Evolutionary conservation across 495 filamentous ascomycete species (phyloP), one percentile per base, ranked within the genome.

Genomic region (Aspergillus steynii): DNA sequence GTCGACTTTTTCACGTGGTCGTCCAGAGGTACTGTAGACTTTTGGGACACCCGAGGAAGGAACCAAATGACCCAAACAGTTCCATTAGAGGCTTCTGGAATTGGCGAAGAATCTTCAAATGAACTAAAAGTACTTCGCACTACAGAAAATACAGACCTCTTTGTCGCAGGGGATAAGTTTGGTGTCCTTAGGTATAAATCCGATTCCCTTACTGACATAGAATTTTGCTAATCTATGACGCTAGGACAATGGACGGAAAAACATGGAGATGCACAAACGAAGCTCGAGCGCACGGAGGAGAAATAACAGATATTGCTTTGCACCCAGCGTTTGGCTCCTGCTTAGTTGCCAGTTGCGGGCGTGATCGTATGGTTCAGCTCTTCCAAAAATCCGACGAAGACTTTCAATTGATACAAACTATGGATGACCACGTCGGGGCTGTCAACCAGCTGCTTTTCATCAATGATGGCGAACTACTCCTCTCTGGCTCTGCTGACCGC

Each of bases 1-100:
- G 88, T 91, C 2, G 83, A 87, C 29, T 96, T 97, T 70, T 88
- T 91, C 65, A 96, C 92, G 0, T 98, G 92, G 90, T 91, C 93
- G 9, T 83, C 82, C 51, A 84, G 83, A 59, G 95, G 95, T 4
- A 81, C 78, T 28, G 85, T 97, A 46, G 83, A 90, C 37, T 86
- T 95, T 66, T 99, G 96, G 95, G 80, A 86, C 65, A 72, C 84
- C 7, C 83, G 89, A 14, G 96, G 95, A 46, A 80, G 81, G 49
- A 86, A 88, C 59, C 83, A 78, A 53, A 79, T 78, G 27, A 83
- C 85, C n/a, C 80, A 89, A 56, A 71, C 82, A 12, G 82, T 96
- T 32, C 79, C 85, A 32, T 71, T 97, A 5, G 90, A 95, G 66
- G 64, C 79, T 51, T 62, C 79, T 12, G 68, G 74, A 7, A 77